phyloP scores from a whole-genome alignment of 148 eudicot species.

The Dysphania ambrosioides region DNA sequence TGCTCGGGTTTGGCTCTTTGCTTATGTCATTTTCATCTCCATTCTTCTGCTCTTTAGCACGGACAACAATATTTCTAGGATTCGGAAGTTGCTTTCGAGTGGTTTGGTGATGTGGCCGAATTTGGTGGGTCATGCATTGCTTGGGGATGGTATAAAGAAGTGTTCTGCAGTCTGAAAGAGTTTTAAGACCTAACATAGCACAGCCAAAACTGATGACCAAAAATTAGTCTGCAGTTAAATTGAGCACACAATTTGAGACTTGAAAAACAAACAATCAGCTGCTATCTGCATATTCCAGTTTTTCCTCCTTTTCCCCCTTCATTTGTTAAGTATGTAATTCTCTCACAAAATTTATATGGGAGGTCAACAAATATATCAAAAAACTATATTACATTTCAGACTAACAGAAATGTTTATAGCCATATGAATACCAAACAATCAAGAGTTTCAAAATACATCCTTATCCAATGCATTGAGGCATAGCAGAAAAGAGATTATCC shows the following conservation, averaged over 20 bases:
- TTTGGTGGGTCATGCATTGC: slow-evolving; percentile 19
- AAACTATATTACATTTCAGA: neutral
- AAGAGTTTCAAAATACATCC: neutral
- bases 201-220: slow-evolving; percentile 21
- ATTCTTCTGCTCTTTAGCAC: slow-evolving; percentile 16
- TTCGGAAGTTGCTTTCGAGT: slow-evolving; percentile 5
- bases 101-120: neutral
- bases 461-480: neutral
- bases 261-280: neutral
- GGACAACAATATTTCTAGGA: slow-evolving; percentile 5
- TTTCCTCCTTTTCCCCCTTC: neutral
- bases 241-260: neutral
- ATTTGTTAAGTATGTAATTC: neutral
- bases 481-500: neutral
- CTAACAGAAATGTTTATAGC: neutral
- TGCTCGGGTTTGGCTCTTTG: slow-evolving; percentile 15
- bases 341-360: neutral
- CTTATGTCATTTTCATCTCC: slow-evolving; percentile 19
- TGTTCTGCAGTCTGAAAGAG: slow-evolving; percentile 6
- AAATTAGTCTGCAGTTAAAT: slow-evolving; percentile 8
- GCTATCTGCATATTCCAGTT: neutral
- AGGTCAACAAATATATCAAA: neutral
- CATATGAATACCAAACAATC: neutral
- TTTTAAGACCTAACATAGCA: slow-evolving; percentile 24
- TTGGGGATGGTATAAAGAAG: slow-evolving; percentile 1